phyloP scores from a whole-genome alignment of 192 early-diverging fungal genomes.

The Martensiomyces pterosporus region DNA sequence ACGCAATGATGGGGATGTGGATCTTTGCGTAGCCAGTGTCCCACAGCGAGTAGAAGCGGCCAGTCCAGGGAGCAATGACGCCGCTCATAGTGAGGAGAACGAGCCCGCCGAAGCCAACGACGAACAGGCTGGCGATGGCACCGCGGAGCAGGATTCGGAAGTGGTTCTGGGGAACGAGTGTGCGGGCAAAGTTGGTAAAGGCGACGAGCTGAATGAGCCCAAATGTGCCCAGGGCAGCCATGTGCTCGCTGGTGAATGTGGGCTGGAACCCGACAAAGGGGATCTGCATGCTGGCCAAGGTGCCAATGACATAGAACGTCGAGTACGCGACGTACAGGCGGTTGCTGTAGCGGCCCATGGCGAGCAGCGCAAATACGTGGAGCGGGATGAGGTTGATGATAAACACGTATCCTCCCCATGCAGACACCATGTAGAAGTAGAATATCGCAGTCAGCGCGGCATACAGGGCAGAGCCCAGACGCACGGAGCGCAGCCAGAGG shows the following conservation, averaged over 20 bases:
- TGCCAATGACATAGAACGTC: slow-evolving; percentile 97
- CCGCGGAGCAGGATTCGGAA: slow-evolving; percentile 78
- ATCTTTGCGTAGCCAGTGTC: slow-evolving; percentile 99
- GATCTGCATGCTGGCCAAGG: slow-evolving; percentile 95
- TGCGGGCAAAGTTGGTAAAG: slow-evolving; percentile 80
- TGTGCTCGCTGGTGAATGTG: slow-evolving; percentile 94
- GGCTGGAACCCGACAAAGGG: slow-evolving; percentile 99
- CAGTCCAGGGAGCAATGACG: slow-evolving; percentile 96
- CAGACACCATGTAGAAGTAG: slow-evolving; percentile 99
- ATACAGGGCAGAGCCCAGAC: slow-evolving; percentile 89
- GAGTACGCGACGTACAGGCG: slow-evolving; percentile 96
- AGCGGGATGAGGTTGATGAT: slow-evolving; percentile 99
- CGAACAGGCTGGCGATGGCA: slow-evolving; percentile 53
- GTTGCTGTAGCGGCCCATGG: slow-evolving; percentile 94
- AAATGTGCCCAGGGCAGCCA: slow-evolving; percentile 98
- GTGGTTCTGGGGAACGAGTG: slow-evolving; percentile 73
- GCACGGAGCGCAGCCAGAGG: slow-evolving; percentile 96
- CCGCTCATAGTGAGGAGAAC: slow-evolving; percentile 75
- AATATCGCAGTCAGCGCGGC: slow-evolving; percentile 81
- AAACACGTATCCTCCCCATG: slow-evolving; percentile 99
- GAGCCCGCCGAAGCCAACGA: slow-evolving; percentile 55
- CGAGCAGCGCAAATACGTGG: slow-evolving; percentile 87
- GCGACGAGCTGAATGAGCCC: slow-evolving; percentile 94
- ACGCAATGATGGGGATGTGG: slow-evolving; percentile 99
- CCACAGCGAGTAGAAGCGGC: slow-evolving; percentile 99